Base-by-base conservation (phyloP, 164 flowering plant genomes). In the Kalanchoe fedtschenkoi region DNA sequence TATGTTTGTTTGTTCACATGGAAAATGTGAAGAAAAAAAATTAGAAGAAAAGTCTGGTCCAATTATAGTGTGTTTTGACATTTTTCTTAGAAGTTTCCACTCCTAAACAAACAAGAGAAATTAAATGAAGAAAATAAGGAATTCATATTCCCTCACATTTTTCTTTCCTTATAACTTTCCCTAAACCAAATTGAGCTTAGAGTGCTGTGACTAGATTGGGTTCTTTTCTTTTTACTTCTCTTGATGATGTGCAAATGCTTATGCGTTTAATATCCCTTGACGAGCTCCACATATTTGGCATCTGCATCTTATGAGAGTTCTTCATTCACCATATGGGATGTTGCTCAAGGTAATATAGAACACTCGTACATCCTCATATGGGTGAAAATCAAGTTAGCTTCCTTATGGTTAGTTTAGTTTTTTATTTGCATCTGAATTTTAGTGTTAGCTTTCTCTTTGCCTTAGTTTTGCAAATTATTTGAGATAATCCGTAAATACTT, bases 241-340 rank as follows among this genome's bases (percentile, higher is more conserved):
- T 6, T 29, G 22, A 28, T 32, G 14, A 60, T 8, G 8, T 39
- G 1, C 56, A 57, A 17, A 6, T 30, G 35, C 37, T 15, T 30
- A 4, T 29, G 60, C 26, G n/a, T 21, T 16, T 19, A 19, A 21
- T 1, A 2, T 34, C 32, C 86, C 96, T 81, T 88, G 77, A 87
- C 91, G 16, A 58, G 34, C 37, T 63, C 65, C 63, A 95, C 93
- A 75, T 88, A 80, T 81, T 75, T 95, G 78, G 97, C 96, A 53
- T 87, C 96, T 60, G 96, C 87, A n/a, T 88, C 99, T 51, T 76
- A 68, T 73, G 91, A 87, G 71, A 87, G 88, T 70, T 86, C 96
- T 10, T 83, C 97, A 46, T 91, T 95, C 78, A 90, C 87, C 63
- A 76, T 95, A 62, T 95, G 99, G 97, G 99, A 95, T 79, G 93